Conservation (phyloP, 768 basidiomycete species). For the Termitomyces sp. region DNA sequence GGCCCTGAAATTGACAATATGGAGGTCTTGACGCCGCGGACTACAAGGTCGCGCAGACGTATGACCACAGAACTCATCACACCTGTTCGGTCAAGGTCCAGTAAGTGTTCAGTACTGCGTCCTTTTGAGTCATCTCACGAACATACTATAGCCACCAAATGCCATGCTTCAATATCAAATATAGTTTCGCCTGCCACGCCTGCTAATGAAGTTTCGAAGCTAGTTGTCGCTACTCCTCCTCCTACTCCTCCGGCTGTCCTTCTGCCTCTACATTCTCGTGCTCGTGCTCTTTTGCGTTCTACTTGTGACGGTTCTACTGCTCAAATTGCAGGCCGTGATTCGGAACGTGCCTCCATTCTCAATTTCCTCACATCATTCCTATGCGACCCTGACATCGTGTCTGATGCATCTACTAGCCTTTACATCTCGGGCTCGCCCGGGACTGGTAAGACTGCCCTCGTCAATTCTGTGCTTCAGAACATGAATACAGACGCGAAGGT, state of each 20-base stretch:
- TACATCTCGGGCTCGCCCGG: slow-evolving; percentile 94
- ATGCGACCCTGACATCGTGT: slow-evolving; percentile 19
- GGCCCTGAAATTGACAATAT: slow-evolving; percentile 29
- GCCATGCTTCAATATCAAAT: slow-evolving; percentile 44
- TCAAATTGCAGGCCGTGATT: slow-evolving; percentile 62
- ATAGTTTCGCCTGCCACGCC: slow-evolving; percentile 39
- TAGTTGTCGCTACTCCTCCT: slow-evolving; percentile 55
- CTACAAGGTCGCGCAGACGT: slow-evolving; percentile 33
- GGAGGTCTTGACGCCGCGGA: slow-evolving; percentile 31
- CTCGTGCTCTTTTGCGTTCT: slow-evolving; percentile 65
- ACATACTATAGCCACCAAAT: slow-evolving; percentile 31
- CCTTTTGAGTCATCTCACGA: slow-evolving; percentile 10
- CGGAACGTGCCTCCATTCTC: slow-evolving; percentile 53
- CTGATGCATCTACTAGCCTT: slow-evolving; percentile 40
- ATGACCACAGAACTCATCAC: slow-evolving; percentile 31
- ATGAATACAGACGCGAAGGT: slow-evolving; percentile 41
- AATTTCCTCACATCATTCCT: slow-evolving; percentile 58
- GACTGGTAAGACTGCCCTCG: slow-evolving; percentile 86
- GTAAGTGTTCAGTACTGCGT: slow-evolving; percentile 28
- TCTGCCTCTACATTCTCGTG: slow-evolving; percentile 50
- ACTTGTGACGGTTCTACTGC: slow-evolving; percentile 51
- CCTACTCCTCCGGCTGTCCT: slow-evolving; percentile 49
- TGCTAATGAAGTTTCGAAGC: slow-evolving; percentile 32
- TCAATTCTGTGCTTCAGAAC: slow-evolving; percentile 55
- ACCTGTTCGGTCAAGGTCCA: slow-evolving; percentile 37